Evolutionary conservation across 2,329 filamentous ascomycete genomes (phyloP), one percentile per base, ranked within the genome.

Genomic region (Calonectria hongkongensis): DNA sequence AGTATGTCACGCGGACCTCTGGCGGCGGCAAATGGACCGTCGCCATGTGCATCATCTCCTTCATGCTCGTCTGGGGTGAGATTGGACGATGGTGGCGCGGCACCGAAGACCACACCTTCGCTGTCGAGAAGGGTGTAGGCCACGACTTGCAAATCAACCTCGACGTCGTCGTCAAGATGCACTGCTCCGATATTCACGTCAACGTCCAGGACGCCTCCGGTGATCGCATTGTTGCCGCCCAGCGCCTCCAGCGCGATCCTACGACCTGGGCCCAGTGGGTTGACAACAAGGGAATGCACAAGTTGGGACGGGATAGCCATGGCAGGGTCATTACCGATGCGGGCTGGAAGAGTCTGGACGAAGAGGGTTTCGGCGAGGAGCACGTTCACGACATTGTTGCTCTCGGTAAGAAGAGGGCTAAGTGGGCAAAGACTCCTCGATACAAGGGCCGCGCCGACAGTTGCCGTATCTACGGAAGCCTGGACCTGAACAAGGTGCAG

Each of bases 191-290:
- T 82, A 86, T 99, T n/a, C 94, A 98, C 86, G 88, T 99, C 84
- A 98, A 99, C 85, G 96, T 99, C 64, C 97, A 98, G 87, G 97
- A 99, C 84, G 96, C 96, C 2, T 92, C 95, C 0, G 96, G 97
- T 66, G 97, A 99, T 84, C 92, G 94, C 75, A 98, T 98, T 79
- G 89, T 98, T 36, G 97, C 97, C 3, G 94, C 91, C 4, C 88
- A 93, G 45, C 88, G 93, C 75, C 88, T 99, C 74, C 88, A 90
- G 75, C 92, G 91, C 80, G 95, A 98, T 79, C 86, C 90, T 18
- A 98, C 97, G 9, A 90, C 86, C 75, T 99, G 96, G 95, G 82
- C 83, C 27, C 92, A 96, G 77, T 98, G 96, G 96, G 91, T 92
- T 74, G 91, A 95, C 80, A 88, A 88, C 79, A 91, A 92, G 81